Evolutionary conservation across 768 basidiomycete species (phyloP), one percentile per base, ranked within the genome.

Genomic region (Omphalotus guepiniiformis): DNA sequence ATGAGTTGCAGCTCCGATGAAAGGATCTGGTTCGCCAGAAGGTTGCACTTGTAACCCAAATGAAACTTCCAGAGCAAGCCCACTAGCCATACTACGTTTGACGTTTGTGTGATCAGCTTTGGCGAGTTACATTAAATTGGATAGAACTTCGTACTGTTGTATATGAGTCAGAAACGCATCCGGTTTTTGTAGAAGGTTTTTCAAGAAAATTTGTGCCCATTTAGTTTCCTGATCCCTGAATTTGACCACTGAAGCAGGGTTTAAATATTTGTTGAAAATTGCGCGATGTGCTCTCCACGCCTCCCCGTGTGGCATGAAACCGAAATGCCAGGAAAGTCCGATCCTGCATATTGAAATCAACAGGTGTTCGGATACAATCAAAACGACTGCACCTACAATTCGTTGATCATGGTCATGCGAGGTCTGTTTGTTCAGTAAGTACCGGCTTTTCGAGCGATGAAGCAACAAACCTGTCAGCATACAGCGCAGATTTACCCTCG

Each of bases 251-350:
- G 53, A 40, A 8, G 50, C n/a, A 13, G 55, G 19, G 21, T 44
- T 52, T 40, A 48, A 53, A 25, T 54, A 36, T 29, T 50, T 47
- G 15, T 23, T 26, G 29, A 59, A 56, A 19, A 59, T 39, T 29
- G 49, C 55, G 3, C 58, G 49, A 28, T 54, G 54, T 34, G 37
- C 25, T 36, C 49, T 53, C 56, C 56, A 57, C 3, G 40, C 30
- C 5, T 54, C 54, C 4, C 54, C 58, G 28, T 55, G 48, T 2
- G 44, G 48, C 51, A 59, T 59, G 39, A 57, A 58, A 1, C 37
- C 56, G 37, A 57, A 55, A n/a, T 54, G 56, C 56, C 56, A 58
- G 12, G 42, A 42, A n/a, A 58, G 48, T 3, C 54, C 54, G 26
- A 58, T 36, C n/a, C 56, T 58, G 34, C 13, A 11, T 6, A 39